Conservation (phyloP, 1,284 basidiomycete genomes). For the Mycena citricolor region DNA sequence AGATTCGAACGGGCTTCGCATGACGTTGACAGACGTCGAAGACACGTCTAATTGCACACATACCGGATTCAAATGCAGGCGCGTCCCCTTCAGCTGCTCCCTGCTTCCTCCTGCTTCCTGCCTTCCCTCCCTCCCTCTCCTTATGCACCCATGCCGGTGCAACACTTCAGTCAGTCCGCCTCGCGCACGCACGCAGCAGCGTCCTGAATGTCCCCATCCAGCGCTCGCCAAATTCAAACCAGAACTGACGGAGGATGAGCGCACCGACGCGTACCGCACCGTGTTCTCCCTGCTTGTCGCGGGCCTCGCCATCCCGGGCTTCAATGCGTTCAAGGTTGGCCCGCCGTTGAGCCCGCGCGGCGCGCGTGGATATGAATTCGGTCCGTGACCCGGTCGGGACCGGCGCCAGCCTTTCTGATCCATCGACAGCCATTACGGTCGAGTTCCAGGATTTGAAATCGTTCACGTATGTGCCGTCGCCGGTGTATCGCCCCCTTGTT, state of each 20-base stretch:
- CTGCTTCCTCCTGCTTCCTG: neutral
- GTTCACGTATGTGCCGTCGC: conserved; percentile 1
- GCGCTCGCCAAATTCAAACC: conserved; percentile 19
- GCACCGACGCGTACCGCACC: conserved; percentile 12
- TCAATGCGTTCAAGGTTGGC: conserved; percentile 15
- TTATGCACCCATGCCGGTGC: conserved; percentile 17
- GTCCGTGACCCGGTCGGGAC: conserved; percentile 2
- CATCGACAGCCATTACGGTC: conserved; percentile 16
- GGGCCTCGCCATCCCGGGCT: conserved; percentile 12
- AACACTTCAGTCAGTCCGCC: conserved; percentile 17
- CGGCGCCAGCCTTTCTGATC: neutral
- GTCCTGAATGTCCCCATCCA: neutral
- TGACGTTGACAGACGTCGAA: too few species aligned
- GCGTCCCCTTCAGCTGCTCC: too few species aligned
- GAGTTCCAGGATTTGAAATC: conserved; percentile 17
- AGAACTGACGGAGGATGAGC: conserved; percentile 4
- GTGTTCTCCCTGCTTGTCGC: conserved; percentile 10
- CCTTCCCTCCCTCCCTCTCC: neutral
- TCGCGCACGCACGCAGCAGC: neutral
- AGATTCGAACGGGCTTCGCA: too few species aligned
- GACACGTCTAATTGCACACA: too few species aligned
- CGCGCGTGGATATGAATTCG: conserved; percentile 18
- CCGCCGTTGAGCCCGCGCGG: conserved; percentile 13
- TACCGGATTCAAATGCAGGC: too few species aligned
- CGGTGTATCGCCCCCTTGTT: too few species aligned